A percentile compares a stretch with the other conserved stretches of the same genome.
Evolutionary conservation across 768 basidiomycete genomes (phyloP).

Genomic region (Filobasidium wieringae): DNA sequence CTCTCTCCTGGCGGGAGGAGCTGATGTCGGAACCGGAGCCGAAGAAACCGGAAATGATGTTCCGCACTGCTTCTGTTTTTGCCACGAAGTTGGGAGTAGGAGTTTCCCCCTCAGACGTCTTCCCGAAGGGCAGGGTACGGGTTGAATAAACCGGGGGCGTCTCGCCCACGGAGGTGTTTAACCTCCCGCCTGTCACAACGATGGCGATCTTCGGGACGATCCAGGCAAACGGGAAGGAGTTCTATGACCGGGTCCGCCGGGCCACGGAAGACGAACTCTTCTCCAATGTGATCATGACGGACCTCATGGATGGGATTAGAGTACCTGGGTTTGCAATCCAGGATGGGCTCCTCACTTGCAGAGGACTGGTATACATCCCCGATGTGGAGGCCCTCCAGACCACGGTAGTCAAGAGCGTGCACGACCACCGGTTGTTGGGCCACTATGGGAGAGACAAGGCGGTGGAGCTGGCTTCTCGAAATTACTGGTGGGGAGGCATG

Average conservation of each 20-base stretch:
- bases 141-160: too few relatives aligned
- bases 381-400: background rate
- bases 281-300: background rate
- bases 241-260: too few relatives aligned
- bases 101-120: too few relatives aligned
- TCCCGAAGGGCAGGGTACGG: too few relatives aligned
- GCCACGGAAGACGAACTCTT: background rate
- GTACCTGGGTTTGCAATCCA: background rate
- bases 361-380: background rate
- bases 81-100: too few relatives aligned
- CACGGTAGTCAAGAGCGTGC: background rate
- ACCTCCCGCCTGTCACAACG: too few relatives aligned
- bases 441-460: constrained; percentile 43
- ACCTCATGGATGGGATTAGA: background rate
- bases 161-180: too few relatives aligned
- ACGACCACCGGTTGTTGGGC: constrained; percentile 22
- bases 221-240: too few relatives aligned
- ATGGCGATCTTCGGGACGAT: too few relatives aligned
- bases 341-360: background rate
- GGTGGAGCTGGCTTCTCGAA: constrained; percentile 28
- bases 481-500: constrained; percentile 43
- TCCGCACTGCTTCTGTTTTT: background rate
- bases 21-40: background rate
- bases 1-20: constrained; percentile 11
- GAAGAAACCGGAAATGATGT: background rate